Evolutionary conservation across 306 rosid genomes (phyloP).

Genomic region (Senna tora): DNA sequence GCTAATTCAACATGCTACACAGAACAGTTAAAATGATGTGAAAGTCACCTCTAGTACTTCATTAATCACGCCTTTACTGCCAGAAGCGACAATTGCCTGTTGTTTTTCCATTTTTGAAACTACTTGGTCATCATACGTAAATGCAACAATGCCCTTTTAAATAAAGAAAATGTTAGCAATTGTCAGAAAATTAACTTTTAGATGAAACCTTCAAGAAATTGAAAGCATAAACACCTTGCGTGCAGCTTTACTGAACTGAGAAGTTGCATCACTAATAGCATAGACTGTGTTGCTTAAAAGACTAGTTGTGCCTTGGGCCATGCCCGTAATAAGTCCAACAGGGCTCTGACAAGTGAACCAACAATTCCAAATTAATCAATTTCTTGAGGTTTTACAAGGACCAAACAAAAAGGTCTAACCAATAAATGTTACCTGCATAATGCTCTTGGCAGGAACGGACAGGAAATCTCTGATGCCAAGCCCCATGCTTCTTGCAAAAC

Average conservation of each 20-base stretch:
- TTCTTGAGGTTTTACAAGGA: slow-evolving; percentile 10
- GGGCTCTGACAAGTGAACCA: slow-evolving; percentile 72
- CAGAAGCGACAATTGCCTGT: slow-evolving; percentile 63
- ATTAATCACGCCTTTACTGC: slow-evolving; percentile 78
- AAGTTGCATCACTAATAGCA: slow-evolving; percentile 93
- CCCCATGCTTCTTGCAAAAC: slow-evolving; percentile 92
- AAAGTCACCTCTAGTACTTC: slow-evolving; percentile 76
- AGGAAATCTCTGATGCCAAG: slow-evolving; percentile 88
- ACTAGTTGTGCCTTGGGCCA: slow-evolving; percentile 97
- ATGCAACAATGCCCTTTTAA: slow-evolving; percentile 95
- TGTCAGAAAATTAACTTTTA: slow-evolving; percentile 7
- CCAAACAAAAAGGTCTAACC: background rate
- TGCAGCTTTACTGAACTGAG: slow-evolving; percentile 96
- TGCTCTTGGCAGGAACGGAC: slow-evolving; percentile 84
- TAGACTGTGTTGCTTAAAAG: slow-evolving; percentile 90
- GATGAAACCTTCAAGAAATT: slow-evolving; percentile 21
- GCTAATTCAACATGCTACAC: background rate
- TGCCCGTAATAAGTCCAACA: slow-evolving; percentile 80
- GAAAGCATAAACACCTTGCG: slow-evolving; percentile 70
- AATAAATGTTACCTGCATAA: slow-evolving; percentile 60
- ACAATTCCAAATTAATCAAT: slow-evolving; percentile 24
- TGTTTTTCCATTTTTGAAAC: slow-evolving; percentile 70
- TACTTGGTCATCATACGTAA: slow-evolving; percentile 90
- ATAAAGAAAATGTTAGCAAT: slow-evolving; percentile 23
- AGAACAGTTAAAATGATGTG: background rate